Base-by-base conservation (phyloP, 768 basidiomycete genomes). In the Gautieria morchelliformis region DNA sequence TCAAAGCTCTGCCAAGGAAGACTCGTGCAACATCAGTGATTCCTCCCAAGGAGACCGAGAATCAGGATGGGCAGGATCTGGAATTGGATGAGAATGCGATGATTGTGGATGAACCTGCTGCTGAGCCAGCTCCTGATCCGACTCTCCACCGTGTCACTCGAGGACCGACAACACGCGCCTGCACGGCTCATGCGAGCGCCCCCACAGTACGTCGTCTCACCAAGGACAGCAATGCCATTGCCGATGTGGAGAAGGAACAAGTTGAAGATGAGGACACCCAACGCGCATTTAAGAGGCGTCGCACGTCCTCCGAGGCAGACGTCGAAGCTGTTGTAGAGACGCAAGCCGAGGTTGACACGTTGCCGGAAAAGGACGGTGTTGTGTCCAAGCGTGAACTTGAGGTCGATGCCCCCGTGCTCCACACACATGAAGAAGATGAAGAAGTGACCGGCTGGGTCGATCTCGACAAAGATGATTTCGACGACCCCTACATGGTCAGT, bases 401-500 rank as follows among this genome's bases (percentile, higher is more conserved):
- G 35, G 59, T 60, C 20, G 61, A 62, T 45, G 64, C 17, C 54
- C 60, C 37, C 54, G 35, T 15, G 67, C 66, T 30, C 63, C 14
- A 42, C 44, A 56, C 19, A 27, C 80, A 83, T 60, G 68, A 64
- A 3, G 88, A 88, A 66, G 62, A 73, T 65, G 74, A 78, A 66
- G 56, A 57, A 37, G 54, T 46, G 59, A 65, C 63, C 14, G 73
- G 72, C 1, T 98, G 93, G 94, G 88, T 88, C 32, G 95, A 98
- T 65, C 78, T 98, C 15, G 93, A 97, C 62, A 83, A 82, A 1
- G 93, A 94, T 20, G 94, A 97, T 67, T 82, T 75, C 53, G 92
- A 93, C 51, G 95, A 99, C 66, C 96, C 95, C 14, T 76, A 91
- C 59, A 97, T 97, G 94, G 94, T 96, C 62, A 87, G 86, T 72